Conservation (phyloP, 192 early-diverging fungal genomes). For the Coemansia sp. region DNA sequence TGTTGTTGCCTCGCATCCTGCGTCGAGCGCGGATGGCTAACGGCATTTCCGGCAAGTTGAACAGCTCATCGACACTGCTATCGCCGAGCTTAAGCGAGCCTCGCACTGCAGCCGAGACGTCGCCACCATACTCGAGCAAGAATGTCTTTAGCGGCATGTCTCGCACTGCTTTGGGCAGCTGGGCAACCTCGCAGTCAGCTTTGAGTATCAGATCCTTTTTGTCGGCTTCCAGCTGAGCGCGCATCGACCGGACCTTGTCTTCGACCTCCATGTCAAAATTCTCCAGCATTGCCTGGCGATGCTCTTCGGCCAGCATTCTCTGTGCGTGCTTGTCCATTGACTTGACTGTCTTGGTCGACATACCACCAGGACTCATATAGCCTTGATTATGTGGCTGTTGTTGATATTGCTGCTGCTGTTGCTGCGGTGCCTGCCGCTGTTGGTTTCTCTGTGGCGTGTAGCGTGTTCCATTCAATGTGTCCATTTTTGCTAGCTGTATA, state of each 20-base stretch:
- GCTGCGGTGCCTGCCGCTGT: too few relatives aligned
- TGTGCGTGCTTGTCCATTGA: slow-evolving; percentile 14
- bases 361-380: slow-evolving; percentile 11
- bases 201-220: slow-evolving; percentile 34
- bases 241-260: slow-evolving; percentile 47
- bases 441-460: too few relatives aligned
- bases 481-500: too few relatives aligned
- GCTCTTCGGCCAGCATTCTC: slow-evolving; percentile 31
- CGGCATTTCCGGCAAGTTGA: slow-evolving; percentile 30
- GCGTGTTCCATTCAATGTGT: too few relatives aligned
- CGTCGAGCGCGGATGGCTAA: slow-evolving; percentile 33
- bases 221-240: slow-evolving; percentile 39
- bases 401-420: too few relatives aligned
- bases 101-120: slow-evolving; percentile 34
- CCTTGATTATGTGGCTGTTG: neutral
- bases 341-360: slow-evolving; percentile 12
- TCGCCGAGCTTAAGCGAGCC: slow-evolving; percentile 25
- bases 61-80: slow-evolving; percentile 1
- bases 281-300: slow-evolving; percentile 43
- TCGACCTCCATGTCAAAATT: slow-evolving; percentile 51
- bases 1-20: too few relatives aligned
- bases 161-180: slow-evolving; percentile 40
- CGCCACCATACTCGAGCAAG: slow-evolving; percentile 38
- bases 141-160: slow-evolving; percentile 41
- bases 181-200: slow-evolving; percentile 46